Percentiles rank a stretch among this genome's conserved stretches.
Conservation (phyloP, 305 asterid species). For the Ruellia speciosa region DNA sequence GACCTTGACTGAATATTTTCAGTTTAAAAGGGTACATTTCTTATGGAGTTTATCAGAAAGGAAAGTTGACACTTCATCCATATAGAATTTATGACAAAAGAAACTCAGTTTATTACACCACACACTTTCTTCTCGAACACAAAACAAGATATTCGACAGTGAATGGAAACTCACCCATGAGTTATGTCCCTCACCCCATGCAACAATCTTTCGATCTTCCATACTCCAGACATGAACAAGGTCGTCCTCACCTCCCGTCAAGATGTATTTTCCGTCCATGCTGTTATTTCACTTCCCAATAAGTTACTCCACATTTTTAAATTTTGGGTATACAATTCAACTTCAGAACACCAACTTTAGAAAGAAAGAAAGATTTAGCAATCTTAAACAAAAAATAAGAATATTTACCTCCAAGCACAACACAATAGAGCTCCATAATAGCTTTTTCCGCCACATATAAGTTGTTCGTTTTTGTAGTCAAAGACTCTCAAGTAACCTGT, state of each 20-base stretch:
- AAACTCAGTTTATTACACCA: too few relatives aligned
- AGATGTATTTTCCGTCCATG: constrained; percentile 89
- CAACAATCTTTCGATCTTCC: constrained; percentile 93
- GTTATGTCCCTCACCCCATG: constrained; percentile 99
- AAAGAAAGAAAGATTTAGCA: neutral
- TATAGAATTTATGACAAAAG: too few relatives aligned
- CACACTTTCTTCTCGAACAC: too few relatives aligned
- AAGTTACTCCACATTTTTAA: constrained; percentile 26
- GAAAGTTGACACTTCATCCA: too few relatives aligned
- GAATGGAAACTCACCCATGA: constrained; percentile 71
- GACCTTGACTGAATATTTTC: too few relatives aligned
- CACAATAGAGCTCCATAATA: constrained; percentile 92
- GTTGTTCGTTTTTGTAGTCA: constrained; percentile 83
- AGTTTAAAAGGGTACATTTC: too few relatives aligned
- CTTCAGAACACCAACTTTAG: neutral
- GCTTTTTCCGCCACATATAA: constrained; percentile 92
- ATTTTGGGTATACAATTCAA: constrained; percentile 11
- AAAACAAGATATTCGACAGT: neutral
- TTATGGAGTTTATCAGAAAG: too few relatives aligned
- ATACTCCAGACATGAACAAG: constrained; percentile 98
- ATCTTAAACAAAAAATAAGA: neutral
- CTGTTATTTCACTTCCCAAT: constrained; percentile 48
- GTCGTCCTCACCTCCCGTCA: constrained; percentile 99
- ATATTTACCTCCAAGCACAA: constrained; percentile 88
- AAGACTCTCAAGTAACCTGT: constrained; percentile 87